Evolutionary conservation across 129 eudicot species (phyloP).

Genomic region (Saussurea involucrata): DNA sequence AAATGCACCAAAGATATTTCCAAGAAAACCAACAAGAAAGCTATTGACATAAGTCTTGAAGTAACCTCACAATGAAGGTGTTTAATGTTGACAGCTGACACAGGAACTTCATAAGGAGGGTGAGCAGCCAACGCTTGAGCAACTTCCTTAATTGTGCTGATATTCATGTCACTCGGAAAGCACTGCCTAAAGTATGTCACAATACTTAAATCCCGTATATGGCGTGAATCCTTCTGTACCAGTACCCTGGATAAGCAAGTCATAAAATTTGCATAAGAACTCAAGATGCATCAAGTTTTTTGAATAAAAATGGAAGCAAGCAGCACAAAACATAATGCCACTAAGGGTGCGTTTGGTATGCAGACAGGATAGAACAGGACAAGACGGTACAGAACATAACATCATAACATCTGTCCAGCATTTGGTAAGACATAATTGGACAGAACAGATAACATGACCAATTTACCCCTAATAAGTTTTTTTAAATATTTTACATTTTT

Average conservation of each 20-base stretch:
- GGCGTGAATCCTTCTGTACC: slow-evolving; percentile 74
- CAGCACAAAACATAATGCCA: neutral
- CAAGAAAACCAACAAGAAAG: neutral
- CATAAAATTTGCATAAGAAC: neutral
- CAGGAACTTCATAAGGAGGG: slow-evolving; percentile 81
- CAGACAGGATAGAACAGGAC: too few species aligned
- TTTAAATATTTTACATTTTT: too few species aligned
- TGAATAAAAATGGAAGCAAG: neutral
- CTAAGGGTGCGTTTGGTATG: too few species aligned
- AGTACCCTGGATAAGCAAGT: slow-evolving; percentile 45
- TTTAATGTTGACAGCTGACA: slow-evolving; percentile 65
- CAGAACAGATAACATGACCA: too few species aligned
- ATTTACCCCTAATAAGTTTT: too few species aligned
- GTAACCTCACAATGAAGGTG: slow-evolving; percentile 86
- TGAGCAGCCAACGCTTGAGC: slow-evolving; percentile 80
- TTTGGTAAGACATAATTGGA: too few species aligned
- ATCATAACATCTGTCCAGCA: too few species aligned
- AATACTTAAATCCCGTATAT: slow-evolving; percentile 62
- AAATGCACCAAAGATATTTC: slow-evolving; percentile 2
- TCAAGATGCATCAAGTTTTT: neutral
- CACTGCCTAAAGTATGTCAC: slow-evolving; percentile 87
- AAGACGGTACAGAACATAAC: too few species aligned
- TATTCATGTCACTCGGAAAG: slow-evolving; percentile 49
- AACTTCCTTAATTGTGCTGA: slow-evolving; percentile 68
- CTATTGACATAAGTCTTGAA: slow-evolving; percentile 2